These are phyloP conservation scores for Sclerotinia sclerotiorum DNA, from an alignment of 2,329 filamentous ascomycete genomes.

Conservation along the genomic window DNA sequence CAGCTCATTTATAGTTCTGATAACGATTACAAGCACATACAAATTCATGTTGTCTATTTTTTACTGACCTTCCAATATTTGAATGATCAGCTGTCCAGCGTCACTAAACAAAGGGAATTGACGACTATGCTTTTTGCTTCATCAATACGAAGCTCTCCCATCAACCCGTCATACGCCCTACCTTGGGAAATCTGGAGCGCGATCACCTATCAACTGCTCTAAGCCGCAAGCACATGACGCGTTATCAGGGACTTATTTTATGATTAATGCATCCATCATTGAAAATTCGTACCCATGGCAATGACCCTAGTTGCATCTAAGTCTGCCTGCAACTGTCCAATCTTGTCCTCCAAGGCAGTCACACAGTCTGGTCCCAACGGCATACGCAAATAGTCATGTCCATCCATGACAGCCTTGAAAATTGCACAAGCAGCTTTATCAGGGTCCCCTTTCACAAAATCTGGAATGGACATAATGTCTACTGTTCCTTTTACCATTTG, in stretches of 20 bases:
- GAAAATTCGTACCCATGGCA: neutral
- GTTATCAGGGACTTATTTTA: neutral
- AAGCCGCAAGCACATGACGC: too few species aligned
- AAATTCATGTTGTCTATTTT: neutral
- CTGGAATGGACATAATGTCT: neutral
- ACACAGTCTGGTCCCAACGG: conserved; percentile 35
- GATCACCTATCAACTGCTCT: neutral
- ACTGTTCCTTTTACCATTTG: conserved; percentile 32
- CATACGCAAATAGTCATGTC: conserved; percentile 6
- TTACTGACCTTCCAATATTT: neutral
- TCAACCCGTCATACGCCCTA: neutral
- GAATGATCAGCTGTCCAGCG: neutral
- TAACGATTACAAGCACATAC: too few species aligned
- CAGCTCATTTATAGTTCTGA: neutral
- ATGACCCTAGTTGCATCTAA: conserved; percentile 2
- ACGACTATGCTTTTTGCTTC: neutral
- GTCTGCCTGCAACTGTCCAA: conserved; percentile 4
- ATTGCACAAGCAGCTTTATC: conserved; percentile 25
- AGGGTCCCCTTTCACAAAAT: neutral
- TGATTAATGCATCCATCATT: neutral
- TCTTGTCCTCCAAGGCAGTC: conserved; percentile 5
- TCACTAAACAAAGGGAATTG: neutral
- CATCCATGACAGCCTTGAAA: neutral
- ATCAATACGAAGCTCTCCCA: neutral
- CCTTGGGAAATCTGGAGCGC: neutral